These are phyloP conservation scores for Cercospora sp. DNA, from an alignment of 2,329 filamentous ascomycete species.

Conservation along the genomic window DNA sequence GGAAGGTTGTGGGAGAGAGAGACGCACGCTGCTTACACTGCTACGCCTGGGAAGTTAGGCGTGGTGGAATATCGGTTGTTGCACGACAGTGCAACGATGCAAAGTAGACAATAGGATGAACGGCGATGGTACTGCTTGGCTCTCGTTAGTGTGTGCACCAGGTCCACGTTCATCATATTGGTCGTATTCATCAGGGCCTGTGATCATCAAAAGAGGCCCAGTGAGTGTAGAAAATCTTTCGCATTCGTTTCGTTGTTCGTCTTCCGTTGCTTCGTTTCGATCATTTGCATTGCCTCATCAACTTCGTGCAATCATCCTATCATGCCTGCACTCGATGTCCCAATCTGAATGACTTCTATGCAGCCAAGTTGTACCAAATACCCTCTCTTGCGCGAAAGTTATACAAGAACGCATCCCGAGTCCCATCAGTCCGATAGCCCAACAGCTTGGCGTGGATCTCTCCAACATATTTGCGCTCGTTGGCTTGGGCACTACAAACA, in stretches of 20 bases:
- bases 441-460: constrained; percentile 77
- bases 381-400: constrained; percentile 85
- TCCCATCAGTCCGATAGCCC: constrained; percentile 60
- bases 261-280: not conserved
- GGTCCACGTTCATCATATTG: no score
- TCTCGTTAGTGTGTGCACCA: not conserved
- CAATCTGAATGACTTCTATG: not conserved
- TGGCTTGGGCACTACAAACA: constrained; percentile 58
- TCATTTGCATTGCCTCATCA: not conserved
- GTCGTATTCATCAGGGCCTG: not conserved
- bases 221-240: not conserved
- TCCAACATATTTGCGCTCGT: constrained; percentile 77
- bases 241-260: not conserved
- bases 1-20: no score
- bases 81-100: not conserved
- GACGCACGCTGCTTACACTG: no score
- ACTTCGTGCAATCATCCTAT: not conserved
- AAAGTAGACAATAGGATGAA: not conserved
- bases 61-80: not conserved
- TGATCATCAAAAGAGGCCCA: no score
- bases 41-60: no score
- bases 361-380: constrained; percentile 77
- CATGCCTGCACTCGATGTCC: not conserved
- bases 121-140: not conserved
- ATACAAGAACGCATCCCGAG: constrained; percentile 80